These are phyloP conservation scores for Mycena belliarum DNA, from an alignment of 768 basidiomycete genomes.

Conservation along the genomic window DNA sequence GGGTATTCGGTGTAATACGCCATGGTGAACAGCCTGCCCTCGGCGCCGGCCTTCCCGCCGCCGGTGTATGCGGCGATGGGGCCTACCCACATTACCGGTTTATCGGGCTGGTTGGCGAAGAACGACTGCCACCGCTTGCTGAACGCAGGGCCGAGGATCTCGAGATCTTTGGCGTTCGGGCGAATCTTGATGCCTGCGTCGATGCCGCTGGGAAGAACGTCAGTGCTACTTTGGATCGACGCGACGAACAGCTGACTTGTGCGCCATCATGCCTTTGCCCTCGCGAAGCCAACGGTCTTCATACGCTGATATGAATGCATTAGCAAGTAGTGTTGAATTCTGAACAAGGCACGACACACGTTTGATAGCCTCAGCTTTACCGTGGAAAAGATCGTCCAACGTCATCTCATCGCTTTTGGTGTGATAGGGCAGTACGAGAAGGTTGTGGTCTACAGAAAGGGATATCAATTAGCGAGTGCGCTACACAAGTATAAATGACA, in stretches of 20 bases:
- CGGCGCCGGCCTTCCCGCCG: neutral
- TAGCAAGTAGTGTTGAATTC: neutral
- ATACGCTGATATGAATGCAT: slow-evolving; percentile 16
- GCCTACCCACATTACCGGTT: slow-evolving; percentile 43
- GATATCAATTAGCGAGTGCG: neutral
- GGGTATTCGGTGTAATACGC: slow-evolving; percentile 39
- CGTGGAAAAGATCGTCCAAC: slow-evolving; percentile 47
- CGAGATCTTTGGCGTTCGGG: slow-evolving; percentile 50
- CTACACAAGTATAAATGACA: neutral
- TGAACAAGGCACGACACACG: slow-evolving; percentile 32
- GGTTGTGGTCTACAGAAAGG: slow-evolving; percentile 41
- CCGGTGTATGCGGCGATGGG: slow-evolving; percentile 39
- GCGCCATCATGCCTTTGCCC: slow-evolving; percentile 51
- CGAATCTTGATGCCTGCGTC: slow-evolving; percentile 61
- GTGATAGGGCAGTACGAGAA: slow-evolving; percentile 39
- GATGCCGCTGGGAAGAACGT: slow-evolving; percentile 38
- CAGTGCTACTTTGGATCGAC: slow-evolving; percentile 13
- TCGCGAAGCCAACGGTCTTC: slow-evolving; percentile 31
- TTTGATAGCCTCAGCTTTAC: slow-evolving; percentile 37
- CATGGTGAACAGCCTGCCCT: slow-evolving; percentile 28
- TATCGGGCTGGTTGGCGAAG: slow-evolving; percentile 54
- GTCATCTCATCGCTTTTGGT: slow-evolving; percentile 49
- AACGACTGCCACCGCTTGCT: slow-evolving; percentile 48
- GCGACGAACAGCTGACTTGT: slow-evolving; percentile 44
- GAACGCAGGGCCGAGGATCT: slow-evolving; percentile 52